These are phyloP conservation scores for Microbotryum saponariae DNA, from an alignment of 1,284 basidiomycete species.

Conservation along the genomic window DNA sequence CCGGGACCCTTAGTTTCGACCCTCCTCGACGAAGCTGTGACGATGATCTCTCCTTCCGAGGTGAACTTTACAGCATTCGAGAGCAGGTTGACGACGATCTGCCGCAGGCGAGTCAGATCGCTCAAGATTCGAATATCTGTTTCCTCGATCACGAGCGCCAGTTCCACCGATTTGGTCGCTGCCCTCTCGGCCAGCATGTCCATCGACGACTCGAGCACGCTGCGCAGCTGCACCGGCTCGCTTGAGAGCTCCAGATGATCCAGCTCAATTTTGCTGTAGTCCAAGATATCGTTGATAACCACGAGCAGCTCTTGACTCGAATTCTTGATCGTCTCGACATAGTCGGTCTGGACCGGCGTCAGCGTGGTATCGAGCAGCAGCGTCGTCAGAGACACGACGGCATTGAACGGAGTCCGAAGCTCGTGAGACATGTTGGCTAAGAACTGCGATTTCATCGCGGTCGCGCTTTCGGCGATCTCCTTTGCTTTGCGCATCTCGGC, in stretches of 20 bases:
- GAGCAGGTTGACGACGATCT: slow-evolving; percentile 29
- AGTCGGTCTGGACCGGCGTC: slow-evolving; percentile 25
- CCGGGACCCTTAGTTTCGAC: neutral
- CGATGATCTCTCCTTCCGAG: slow-evolving; percentile 22
- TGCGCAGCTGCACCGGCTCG: slow-evolving; percentile 19
- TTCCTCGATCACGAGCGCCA: slow-evolving; percentile 26
- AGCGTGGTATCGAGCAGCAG: slow-evolving; percentile 28
- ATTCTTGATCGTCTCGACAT: slow-evolving; percentile 32
- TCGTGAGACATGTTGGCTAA: slow-evolving; percentile 20
- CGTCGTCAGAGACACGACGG: slow-evolving; percentile 23
- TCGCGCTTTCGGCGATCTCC: slow-evolving; percentile 26
- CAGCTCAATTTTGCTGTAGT: slow-evolving; percentile 28
- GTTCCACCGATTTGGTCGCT: slow-evolving; percentile 25
- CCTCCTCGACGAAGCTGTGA: slow-evolving; percentile 10
- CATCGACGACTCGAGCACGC: slow-evolving; percentile 22
- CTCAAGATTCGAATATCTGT: slow-evolving; percentile 25
- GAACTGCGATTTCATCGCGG: slow-evolving; percentile 28
- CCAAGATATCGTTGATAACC: slow-evolving; percentile 30
- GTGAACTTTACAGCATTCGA: slow-evolving; percentile 31
- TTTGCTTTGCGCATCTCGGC: slow-evolving; percentile 30
- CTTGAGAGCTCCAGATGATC: slow-evolving; percentile 26
- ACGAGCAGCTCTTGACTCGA: slow-evolving; percentile 28
- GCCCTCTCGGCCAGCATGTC: slow-evolving; percentile 32
- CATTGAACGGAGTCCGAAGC: slow-evolving; percentile 31
- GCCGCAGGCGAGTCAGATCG: slow-evolving; percentile 25